Evolutionary conservation across 495 filamentous ascomycete species (phyloP).

Genomic region (Hypoxylon intermedium): DNA sequence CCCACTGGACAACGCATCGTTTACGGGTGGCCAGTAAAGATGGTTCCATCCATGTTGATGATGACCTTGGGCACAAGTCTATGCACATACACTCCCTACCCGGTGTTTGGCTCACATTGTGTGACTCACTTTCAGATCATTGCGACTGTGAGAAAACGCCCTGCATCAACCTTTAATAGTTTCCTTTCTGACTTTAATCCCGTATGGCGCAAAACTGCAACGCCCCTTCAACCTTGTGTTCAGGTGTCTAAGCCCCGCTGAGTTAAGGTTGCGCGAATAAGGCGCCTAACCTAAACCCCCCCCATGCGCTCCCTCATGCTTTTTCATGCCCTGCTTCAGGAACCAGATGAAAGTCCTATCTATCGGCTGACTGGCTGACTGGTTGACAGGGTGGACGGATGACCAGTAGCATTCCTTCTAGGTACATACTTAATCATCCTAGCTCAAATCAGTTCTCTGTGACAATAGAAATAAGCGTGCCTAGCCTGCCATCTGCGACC

Average conservation of each 20-base stretch:
- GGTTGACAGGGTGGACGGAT: slow-evolving; percentile 36
- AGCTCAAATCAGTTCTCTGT: not conserved
- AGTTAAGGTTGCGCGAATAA: slow-evolving; percentile 22
- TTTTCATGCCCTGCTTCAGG: slow-evolving; percentile 15
- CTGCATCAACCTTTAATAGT: not conserved
- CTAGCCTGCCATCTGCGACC: slow-evolving; percentile 7
- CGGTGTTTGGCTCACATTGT: slow-evolving; percentile 4
- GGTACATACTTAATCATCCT: slow-evolving; percentile 6
- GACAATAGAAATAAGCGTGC: slow-evolving; percentile 15
- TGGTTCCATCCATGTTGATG: too few species aligned
- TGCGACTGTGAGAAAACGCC: too few species aligned
- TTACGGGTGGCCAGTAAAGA: not conserved
- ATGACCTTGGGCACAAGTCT: too few species aligned
- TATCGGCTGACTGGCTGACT: too few species aligned
- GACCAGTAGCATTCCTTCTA: slow-evolving; percentile 7
- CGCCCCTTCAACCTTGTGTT: too few species aligned
- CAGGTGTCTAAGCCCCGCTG: slow-evolving; percentile 19
- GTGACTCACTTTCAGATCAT: not conserved
- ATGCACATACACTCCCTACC: too few species aligned
- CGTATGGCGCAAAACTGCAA: slow-evolving; percentile 5
- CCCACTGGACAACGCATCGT: slow-evolving; percentile 30
- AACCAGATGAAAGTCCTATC: slow-evolving; percentile 24
- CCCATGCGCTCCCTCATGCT: too few species aligned
- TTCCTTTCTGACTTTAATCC: slow-evolving; percentile 7
- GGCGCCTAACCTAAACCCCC: slow-evolving; percentile 5